Conservation (phyloP, 2,329 filamentous ascomycete genomes). For the Trichoderma semiorbis region DNA sequence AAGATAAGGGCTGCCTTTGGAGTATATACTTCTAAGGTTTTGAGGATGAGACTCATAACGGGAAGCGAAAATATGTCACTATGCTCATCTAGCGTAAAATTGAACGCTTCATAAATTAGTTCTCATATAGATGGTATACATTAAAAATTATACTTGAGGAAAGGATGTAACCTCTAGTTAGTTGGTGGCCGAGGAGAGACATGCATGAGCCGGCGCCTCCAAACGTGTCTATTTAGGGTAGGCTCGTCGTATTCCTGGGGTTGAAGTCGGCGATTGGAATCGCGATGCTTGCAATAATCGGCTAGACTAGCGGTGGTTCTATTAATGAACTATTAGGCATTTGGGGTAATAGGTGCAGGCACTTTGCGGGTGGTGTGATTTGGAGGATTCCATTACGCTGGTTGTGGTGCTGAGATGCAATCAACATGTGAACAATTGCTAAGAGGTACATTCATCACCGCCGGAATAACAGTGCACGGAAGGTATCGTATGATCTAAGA, state of each 20-base stretch:
- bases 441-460: not conserved
- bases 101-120: not conserved
- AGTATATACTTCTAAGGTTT: not conserved
- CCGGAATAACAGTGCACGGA: not conserved
- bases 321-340: not conserved
- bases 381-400: not conserved
- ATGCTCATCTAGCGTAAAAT: not conserved
- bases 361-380: not conserved
- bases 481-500: not conserved
- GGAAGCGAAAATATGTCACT: too few relatives aligned
- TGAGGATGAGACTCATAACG: fast-evolving
- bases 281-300: not conserved
- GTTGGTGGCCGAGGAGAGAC: not conserved
- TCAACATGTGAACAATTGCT: not conserved
- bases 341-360: not conserved
- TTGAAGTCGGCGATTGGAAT: not conserved
- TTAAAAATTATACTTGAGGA: not conserved
- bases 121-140: not conserved
- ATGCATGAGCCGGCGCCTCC: not conserved
- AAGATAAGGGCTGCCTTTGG: too few relatives aligned
- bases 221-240: not conserved
- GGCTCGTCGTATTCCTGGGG: not conserved
- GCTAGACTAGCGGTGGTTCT: not conserved
- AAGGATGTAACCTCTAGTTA: not conserved
- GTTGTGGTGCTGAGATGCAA: not conserved